These are phyloP conservation scores for Alternaria brassicicola DNA, from an alignment of 2,329 filamentous ascomycete species.

Conservation along the genomic window DNA sequence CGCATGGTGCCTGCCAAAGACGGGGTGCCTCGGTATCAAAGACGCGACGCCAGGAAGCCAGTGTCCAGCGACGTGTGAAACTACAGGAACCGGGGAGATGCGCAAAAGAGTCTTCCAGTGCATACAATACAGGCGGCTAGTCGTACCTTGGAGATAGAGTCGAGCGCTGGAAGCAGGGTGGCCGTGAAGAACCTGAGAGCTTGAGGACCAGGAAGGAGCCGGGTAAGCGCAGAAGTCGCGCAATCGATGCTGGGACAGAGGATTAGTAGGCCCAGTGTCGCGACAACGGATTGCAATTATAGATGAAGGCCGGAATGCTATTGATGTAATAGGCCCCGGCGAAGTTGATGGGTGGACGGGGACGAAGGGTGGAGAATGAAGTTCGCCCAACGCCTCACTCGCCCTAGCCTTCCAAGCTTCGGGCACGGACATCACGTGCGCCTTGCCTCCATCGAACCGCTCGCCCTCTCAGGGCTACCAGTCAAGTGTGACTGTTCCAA, in stretches of 20 bases:
- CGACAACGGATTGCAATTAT: conserved; percentile 22
- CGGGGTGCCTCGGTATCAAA: conserved; percentile 14
- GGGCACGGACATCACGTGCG: conserved; percentile 21
- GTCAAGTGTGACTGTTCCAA: background rate
- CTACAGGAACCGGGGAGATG: conserved; percentile 32
- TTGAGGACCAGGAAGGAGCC: conserved; percentile 24
- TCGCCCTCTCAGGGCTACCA: conserved; percentile 9
- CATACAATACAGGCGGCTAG: conserved; percentile 29
- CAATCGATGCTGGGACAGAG: conserved; percentile 6
- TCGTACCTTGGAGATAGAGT: conserved; percentile 37
- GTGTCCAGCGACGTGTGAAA: conserved; percentile 33
- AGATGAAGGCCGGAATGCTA: conserved; percentile 27
- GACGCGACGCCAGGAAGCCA: conserved; percentile 29
- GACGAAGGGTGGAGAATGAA: conserved; percentile 20
- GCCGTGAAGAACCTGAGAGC: conserved; percentile 29
- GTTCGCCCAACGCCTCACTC: conserved; percentile 19
- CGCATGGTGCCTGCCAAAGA: conserved; percentile 33
- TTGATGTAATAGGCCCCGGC: conserved; percentile 27
- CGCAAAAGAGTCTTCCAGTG: conserved; percentile 27
- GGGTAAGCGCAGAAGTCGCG: conserved; percentile 17
- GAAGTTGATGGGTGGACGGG: conserved; percentile 26
- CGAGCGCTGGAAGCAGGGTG: conserved; percentile 24
- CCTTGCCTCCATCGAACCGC: background rate
- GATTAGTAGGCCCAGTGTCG: conserved; percentile 21
- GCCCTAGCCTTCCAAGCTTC: conserved; percentile 3